Conservation (phyloP, 257 asterid species). For the Voacanga thouarsii region DNA sequence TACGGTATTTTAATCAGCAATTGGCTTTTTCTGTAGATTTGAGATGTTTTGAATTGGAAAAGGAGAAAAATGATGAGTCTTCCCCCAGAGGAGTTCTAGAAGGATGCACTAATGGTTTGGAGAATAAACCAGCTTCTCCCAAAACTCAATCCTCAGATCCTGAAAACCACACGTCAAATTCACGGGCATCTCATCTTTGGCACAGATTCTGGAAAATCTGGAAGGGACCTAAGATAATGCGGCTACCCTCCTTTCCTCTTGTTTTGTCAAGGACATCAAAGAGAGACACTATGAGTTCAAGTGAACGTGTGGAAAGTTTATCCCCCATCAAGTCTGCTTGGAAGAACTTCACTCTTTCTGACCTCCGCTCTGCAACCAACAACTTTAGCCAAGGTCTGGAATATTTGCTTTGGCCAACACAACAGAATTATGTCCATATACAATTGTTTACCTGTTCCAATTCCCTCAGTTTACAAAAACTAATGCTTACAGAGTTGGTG, state of each 20-base stretch:
- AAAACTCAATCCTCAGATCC: slow-evolving; percentile 5
- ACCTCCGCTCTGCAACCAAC: slow-evolving; percentile 48
- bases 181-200: slow-evolving; percentile 40
- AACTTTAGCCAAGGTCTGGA: slow-evolving; percentile 53
- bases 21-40: slow-evolving; percentile 34
- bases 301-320: slow-evolving; percentile 24
- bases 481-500: neutral
- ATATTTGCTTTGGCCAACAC: neutral
- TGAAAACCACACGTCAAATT: slow-evolving; percentile 3
- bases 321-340: slow-evolving; percentile 34
- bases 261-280: slow-evolving; percentile 31
- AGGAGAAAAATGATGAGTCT: slow-evolving; percentile 21
- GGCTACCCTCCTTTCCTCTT: slow-evolving; percentile 36
- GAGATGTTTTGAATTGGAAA: slow-evolving; percentile 33
- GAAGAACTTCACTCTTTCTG: slow-evolving; percentile 51
- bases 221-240: slow-evolving; percentile 36
- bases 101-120: slow-evolving; percentile 21
- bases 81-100: slow-evolving; percentile 38
- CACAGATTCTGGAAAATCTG: slow-evolving; percentile 39
- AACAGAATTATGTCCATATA: neutral
- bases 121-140: slow-evolving; percentile 15
- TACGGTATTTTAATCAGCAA: neutral
- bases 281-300: slow-evolving; percentile 29
- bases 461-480: neutral
- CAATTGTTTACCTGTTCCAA: neutral